Evolutionary conservation across 1,284 basidiomycete species (phyloP).

Genomic region (Pyrrhoderma lamaoense): DNA sequence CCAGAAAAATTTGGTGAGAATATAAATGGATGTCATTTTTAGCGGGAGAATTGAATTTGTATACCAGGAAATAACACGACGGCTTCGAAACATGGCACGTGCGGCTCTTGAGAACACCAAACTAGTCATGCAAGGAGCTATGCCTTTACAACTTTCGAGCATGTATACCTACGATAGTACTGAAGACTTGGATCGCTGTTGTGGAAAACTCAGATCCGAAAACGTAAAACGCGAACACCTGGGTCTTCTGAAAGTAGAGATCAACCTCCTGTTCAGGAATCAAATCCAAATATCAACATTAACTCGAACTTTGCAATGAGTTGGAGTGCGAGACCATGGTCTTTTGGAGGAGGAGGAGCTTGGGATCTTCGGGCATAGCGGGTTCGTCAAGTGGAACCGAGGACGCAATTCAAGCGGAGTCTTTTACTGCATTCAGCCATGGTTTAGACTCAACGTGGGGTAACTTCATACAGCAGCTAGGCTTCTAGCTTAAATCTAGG

Average conservation of each 20-base stretch:
- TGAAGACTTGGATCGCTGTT: conserved; percentile 53
- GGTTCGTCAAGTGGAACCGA: conserved; percentile 1
- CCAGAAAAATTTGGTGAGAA: conserved; percentile 42
- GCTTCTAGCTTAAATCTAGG: conserved; percentile 34
- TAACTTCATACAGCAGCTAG: conserved; percentile 59
- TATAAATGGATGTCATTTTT: not conserved
- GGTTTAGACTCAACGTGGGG: conserved; percentile 56
- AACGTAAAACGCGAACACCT: conserved; percentile 17
- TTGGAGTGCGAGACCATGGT: conserved; percentile 6
- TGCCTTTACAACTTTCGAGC: conserved; percentile 18
- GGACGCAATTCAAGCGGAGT: not conserved
- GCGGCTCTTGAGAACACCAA: conserved; percentile 36
- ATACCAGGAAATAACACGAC: conserved; percentile 41
- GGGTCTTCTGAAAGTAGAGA: not conserved
- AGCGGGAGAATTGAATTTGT: conserved; percentile 1
- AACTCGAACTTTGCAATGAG: not conserved
- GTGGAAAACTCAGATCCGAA: conserved; percentile 50
- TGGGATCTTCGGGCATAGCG: not conserved
- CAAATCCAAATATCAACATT: conserved; percentile 3
- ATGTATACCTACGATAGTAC: not conserved
- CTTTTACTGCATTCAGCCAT: conserved; percentile 21
- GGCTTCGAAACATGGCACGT: conserved; percentile 45
- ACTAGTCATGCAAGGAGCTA: conserved; percentile 26
- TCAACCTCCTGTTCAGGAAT: not conserved
- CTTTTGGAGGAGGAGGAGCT: not conserved